Percentiles rank a stretch among this genome's conserved stretches.
Conservation (phyloP, 192 early-diverging fungal species). For the Rhizoclosmatium globosum region DNA sequence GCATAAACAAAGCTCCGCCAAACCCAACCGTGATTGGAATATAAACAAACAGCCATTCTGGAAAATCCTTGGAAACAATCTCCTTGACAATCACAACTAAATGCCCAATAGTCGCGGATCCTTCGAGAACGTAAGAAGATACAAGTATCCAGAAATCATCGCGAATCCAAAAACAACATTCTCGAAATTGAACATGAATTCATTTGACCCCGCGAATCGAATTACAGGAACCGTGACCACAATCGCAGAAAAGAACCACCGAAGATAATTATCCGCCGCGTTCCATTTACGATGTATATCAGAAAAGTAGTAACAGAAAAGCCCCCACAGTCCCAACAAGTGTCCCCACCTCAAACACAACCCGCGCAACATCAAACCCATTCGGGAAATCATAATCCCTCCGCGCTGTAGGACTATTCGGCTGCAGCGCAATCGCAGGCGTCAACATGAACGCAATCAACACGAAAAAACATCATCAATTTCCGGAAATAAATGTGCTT, state of each 20-base stretch:
- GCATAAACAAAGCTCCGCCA: slow-evolving; percentile 34
- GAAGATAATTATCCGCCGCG: too few relatives aligned
- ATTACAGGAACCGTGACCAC: too few relatives aligned
- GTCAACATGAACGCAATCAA: slow-evolving; percentile 18
- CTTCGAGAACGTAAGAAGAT: slow-evolving; percentile 35
- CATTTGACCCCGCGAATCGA: too few relatives aligned
- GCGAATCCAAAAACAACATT: slow-evolving; percentile 33
- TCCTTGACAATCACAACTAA: slow-evolving; percentile 21
- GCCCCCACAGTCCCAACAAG: too few relatives aligned
- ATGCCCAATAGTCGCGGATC: slow-evolving; percentile 21
- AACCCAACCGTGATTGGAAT: slow-evolving; percentile 28
- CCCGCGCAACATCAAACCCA: too few relatives aligned
- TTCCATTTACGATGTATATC: too few relatives aligned
- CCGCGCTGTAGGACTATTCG: not conserved
- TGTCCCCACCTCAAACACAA: too few relatives aligned
- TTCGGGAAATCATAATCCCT: too few relatives aligned
- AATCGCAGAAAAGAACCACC: too few relatives aligned
- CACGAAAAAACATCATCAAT: slow-evolving; percentile 7
- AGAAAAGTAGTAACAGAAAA: too few relatives aligned
- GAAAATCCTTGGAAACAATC: slow-evolving; percentile 31
- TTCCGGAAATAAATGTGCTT: slow-evolving; percentile 24
- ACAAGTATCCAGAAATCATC: slow-evolving; percentile 32
- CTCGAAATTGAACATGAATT: slow-evolving; percentile 15
- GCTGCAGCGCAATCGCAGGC: slow-evolving; percentile 26
- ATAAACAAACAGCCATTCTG: slow-evolving; percentile 21